These are phyloP conservation scores for Aegle marmelos DNA, from an alignment of 345 rosid genomes.

Conservation along the genomic window DNA sequence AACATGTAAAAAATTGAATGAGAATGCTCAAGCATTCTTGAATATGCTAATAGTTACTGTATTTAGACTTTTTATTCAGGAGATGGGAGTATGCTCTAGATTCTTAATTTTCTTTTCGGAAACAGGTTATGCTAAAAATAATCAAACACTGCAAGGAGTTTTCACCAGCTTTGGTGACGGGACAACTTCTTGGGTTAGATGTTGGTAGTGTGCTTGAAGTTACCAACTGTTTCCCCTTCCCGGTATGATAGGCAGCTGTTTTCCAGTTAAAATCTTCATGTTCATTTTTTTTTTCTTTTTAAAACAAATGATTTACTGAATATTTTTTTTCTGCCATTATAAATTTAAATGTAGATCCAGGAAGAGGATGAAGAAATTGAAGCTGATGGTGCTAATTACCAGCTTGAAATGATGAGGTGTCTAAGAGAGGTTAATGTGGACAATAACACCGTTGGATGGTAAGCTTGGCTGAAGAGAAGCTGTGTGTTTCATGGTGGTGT, in stretches of 20 bases:
- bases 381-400: conserved; percentile 98
- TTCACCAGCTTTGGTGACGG: conserved; percentile 91
- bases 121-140: conserved; percentile 83
- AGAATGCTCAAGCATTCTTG: neutral
- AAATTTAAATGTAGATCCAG: conserved; percentile 40
- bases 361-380: conserved; percentile 98
- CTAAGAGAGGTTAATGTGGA: conserved; percentile 97
- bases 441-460: conserved; percentile 99
- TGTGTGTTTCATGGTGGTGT: neutral
- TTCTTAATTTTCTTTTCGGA: neutral
- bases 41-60: neutral
- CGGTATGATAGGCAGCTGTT: conserved; percentile 34
- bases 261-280: neutral
- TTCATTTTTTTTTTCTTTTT: neutral
- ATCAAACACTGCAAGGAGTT: conserved; percentile 98
- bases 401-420: conserved; percentile 99
- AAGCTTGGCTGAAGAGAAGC: conserved; percentile 8
- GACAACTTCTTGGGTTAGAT: conserved; percentile 97
- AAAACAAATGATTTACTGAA: neutral
- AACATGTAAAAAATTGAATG: neutral
- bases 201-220: conserved; percentile 99
- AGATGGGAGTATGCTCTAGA: neutral
- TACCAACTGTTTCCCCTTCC: conserved; percentile 98
- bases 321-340: neutral
- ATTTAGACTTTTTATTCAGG: neutral